A percentile compares a stretch with the other conserved stretches of the same genome.
phyloP scores from a whole-genome alignment of 257 asterid species.

The Capsicum baccatum region DNA sequence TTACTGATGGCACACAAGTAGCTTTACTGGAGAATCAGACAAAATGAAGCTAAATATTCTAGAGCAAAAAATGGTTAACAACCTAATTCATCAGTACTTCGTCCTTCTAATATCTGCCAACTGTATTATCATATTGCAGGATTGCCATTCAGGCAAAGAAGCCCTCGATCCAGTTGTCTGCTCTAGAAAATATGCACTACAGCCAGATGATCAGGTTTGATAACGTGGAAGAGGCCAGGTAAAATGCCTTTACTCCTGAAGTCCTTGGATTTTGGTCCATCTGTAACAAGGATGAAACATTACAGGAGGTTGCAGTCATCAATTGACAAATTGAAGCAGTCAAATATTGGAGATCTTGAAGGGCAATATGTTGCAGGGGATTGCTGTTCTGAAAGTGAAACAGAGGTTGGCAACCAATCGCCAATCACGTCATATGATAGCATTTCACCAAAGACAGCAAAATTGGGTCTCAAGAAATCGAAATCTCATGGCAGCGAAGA shows the following conservation, averaged over 20 bases:
- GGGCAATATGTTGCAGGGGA: constrained; percentile 48
- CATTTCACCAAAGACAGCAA: constrained; percentile 46
- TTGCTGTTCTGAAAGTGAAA: constrained; percentile 80
- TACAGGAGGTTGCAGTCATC: constrained; percentile 67
- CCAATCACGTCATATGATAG: constrained; percentile 57
- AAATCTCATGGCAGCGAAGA: constrained; percentile 48
- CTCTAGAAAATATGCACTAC: constrained; percentile 94
- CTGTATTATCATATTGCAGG: constrained; percentile 46
- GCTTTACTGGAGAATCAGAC: constrained; percentile 13
- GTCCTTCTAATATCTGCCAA: constrained; percentile 4
- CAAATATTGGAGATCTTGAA: constrained; percentile 46
- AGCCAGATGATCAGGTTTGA: constrained; percentile 95
- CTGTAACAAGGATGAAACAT: constrained; percentile 34
- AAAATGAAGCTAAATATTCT: constrained; percentile 16
- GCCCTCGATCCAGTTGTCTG: constrained; percentile 68
- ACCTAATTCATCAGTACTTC: neutral
- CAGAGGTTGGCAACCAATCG: constrained; percentile 62
- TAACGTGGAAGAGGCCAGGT: constrained; percentile 85
- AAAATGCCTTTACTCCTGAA: constrained; percentile 12
- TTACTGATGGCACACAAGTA: constrained; percentile 8
- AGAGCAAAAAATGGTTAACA: neutral
- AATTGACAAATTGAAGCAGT: constrained; percentile 66
- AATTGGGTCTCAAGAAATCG: constrained; percentile 41
- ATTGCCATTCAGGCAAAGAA: constrained; percentile 68
- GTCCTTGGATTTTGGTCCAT: constrained; percentile 29